phyloP scores from a whole-genome alignment of 371 early-diverging fungal species.

The Mucor velutinosus region DNA sequence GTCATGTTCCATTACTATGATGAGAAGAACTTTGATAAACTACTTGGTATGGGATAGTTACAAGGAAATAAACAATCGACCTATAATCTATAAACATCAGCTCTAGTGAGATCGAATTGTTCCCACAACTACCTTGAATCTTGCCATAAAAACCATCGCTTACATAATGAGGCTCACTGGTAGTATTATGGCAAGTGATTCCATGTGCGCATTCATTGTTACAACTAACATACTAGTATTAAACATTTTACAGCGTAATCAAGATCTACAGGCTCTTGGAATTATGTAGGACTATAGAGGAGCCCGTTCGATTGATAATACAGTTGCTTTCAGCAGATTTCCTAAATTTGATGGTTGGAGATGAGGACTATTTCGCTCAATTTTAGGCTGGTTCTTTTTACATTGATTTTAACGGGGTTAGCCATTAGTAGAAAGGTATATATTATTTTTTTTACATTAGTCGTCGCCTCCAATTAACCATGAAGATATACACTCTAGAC shows the following conservation, averaged over 20 bases:
- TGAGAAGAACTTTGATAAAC: no score
- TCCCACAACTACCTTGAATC: background rate
- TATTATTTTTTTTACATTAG: background rate
- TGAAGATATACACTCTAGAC: background rate
- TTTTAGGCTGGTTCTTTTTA: background rate
- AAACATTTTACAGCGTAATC: background rate
- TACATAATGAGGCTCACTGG: background rate
- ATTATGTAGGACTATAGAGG: no score
- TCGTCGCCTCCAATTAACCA: background rate
- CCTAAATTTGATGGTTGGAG: background rate
- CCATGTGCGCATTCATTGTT: background rate
- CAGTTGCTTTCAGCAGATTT: no score
- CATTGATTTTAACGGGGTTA: background rate
- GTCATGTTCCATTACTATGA: no score
- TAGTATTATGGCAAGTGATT: background rate
- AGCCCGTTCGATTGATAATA: no score
- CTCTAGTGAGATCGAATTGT: background rate
- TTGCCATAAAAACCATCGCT: background rate
- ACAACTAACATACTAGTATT: background rate
- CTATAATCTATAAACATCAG: no score
- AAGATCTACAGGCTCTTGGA: background rate
- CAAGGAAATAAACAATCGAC: no score
- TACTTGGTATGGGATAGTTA: no score
- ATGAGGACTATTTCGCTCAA: background rate
- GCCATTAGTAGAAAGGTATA: background rate